phyloP scores from a whole-genome alignment of 192 early-diverging fungal genomes.

The Umbelopsis sp. region DNA sequence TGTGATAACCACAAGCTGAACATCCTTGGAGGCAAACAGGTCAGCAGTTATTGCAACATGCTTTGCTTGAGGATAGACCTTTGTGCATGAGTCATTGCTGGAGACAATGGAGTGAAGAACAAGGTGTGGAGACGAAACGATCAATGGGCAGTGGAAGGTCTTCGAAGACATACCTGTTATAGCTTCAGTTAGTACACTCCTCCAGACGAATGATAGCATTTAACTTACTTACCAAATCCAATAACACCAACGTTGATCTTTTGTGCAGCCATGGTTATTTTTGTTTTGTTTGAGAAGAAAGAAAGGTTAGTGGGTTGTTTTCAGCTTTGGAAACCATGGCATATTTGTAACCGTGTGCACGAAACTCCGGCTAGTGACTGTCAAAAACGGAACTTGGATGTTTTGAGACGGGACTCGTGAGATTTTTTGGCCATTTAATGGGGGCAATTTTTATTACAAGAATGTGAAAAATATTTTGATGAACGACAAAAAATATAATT shows the following conservation, averaged over 20 bases:
- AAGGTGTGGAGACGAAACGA: slow-evolving; percentile 51
- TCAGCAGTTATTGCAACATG: slow-evolving; percentile 53
- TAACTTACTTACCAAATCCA: slow-evolving; percentile 61
- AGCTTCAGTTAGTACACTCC: background rate
- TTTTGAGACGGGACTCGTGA: background rate
- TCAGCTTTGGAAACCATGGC: background rate
- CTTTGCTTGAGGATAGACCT: slow-evolving; percentile 51
- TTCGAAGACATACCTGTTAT: slow-evolving; percentile 36
- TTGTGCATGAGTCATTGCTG: slow-evolving; percentile 19
- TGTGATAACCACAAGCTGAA: slow-evolving; percentile 76
- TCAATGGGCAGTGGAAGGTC: slow-evolving; percentile 67
- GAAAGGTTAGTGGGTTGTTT: background rate
- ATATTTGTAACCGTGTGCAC: background rate
- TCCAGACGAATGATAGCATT: background rate
- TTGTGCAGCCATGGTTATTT: slow-evolving; percentile 2
- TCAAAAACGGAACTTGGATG: background rate
- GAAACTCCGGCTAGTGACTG: background rate
- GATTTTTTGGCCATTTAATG: background rate
- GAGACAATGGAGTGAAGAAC: slow-evolving; percentile 50
- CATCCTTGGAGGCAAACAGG: slow-evolving; percentile 50
- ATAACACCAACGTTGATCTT: slow-evolving; percentile 67
- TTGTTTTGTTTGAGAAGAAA: background rate
- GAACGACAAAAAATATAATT: background rate
- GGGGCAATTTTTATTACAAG: background rate
- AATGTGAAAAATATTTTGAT: background rate